A percentile compares a stretch with the other conserved stretches of the same genome.
These are phyloP conservation scores for Suaeda aralocaspica DNA, from an alignment of 148 eudicot species.

Conservation along the genomic window DNA sequence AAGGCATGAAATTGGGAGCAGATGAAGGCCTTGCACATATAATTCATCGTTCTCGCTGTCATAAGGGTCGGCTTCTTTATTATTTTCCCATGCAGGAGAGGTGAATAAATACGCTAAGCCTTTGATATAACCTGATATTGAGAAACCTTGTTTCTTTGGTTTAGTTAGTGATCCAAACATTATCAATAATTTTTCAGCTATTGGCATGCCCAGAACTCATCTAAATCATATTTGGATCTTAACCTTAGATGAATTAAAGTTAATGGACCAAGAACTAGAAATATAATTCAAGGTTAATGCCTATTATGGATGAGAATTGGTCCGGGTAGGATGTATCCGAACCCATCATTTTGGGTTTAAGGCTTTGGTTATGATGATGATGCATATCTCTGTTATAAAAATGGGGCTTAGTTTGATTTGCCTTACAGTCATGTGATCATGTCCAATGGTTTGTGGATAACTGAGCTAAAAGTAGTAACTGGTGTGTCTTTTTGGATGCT, in stretches of 20 bases:
- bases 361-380: too few relatives aligned
- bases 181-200: constrained; percentile 1
- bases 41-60: constrained; percentile 79
- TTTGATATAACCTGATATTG: neutral
- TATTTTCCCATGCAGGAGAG: constrained; percentile 71
- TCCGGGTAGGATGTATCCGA: too few relatives aligned
- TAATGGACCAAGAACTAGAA: neutral
- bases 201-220: neutral
- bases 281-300: neutral
- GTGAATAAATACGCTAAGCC: constrained; percentile 27
- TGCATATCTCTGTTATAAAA: too few relatives aligned
- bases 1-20: constrained; percentile 31
- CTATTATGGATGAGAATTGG: too few relatives aligned
- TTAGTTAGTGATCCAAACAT: neutral
- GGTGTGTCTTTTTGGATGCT: neutral
- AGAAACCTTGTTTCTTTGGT: neutral
- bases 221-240: neutral
- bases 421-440: neutral
- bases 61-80: constrained; percentile 90
- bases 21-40: constrained; percentile 69
- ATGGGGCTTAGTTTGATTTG: neutral
- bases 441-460: neutral
- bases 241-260: neutral
- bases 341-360: too few relatives aligned
- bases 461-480: neutral